phyloP scores from a whole-genome alignment of 441 rosid species.

The Capsella rubella region DNA sequence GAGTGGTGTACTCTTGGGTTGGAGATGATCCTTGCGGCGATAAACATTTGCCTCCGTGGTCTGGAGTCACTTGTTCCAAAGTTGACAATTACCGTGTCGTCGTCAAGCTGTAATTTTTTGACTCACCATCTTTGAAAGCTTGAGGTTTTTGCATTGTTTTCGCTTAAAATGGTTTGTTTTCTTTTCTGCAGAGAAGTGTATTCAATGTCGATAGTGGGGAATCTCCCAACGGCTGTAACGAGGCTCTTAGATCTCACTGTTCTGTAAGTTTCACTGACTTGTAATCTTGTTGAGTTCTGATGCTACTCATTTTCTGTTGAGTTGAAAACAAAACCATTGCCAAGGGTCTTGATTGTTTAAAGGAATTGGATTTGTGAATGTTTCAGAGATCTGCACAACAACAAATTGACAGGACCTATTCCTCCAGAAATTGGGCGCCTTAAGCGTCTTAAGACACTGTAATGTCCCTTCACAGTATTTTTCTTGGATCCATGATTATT shows the following conservation, averaged over 20 bases:
- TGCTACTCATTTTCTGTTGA: background rate
- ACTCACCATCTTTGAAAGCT: background rate
- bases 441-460: slow-evolving; percentile 87
- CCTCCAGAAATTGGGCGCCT: slow-evolving; percentile 84
- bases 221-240: slow-evolving; percentile 79
- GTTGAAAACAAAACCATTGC: slow-evolving; percentile 1
- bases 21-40: slow-evolving; percentile 92
- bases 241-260: slow-evolving; percentile 76
- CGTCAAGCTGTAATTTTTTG: slow-evolving; percentile 60
- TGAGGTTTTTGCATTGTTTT: background rate
- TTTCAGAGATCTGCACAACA: slow-evolving; percentile 83
- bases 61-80: slow-evolving; percentile 81
- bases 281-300: background rate
- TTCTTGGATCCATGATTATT: background rate
- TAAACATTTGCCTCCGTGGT: slow-evolving; percentile 76
- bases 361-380: slow-evolving; percentile 23
- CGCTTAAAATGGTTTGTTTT: background rate
- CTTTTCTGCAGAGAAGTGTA: slow-evolving; percentile 69
- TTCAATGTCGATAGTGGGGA: slow-evolving; percentile 83
- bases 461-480: slow-evolving; percentile 33
- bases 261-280: slow-evolving; percentile 51
- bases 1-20: slow-evolving; percentile 85
- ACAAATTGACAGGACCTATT: slow-evolving; percentile 90
- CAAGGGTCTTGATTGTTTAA: slow-evolving; percentile 6
- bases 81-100: slow-evolving; percentile 74